Percentiles rank a stretch among this genome's conserved stretches.
Conservation (phyloP, 345 rosid genomes). For the Dipteronia dyeriana region DNA sequence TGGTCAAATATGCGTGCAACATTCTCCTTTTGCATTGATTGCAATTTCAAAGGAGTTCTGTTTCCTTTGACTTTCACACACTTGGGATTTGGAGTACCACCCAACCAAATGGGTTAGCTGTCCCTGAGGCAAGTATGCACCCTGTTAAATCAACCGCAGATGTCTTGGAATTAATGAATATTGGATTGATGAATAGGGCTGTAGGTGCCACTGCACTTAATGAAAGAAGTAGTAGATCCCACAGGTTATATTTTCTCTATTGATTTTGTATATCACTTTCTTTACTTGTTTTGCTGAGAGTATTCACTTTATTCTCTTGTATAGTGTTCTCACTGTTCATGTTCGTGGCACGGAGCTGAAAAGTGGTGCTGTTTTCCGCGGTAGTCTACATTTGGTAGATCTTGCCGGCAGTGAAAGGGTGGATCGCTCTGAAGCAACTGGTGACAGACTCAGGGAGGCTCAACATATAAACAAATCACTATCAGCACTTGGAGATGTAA, state of each 20-base stretch:
- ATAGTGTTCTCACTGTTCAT: constrained; percentile 94
- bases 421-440: constrained; percentile 95
- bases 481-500: constrained; percentile 95
- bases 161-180: constrained; percentile 83
- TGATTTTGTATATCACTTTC: constrained; percentile 11
- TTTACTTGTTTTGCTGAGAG: background rate
- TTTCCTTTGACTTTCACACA: constrained; percentile 82
- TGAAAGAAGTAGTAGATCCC: constrained; percentile 99
- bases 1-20: background rate
- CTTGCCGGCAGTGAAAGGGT: constrained; percentile 99
- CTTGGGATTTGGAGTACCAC: constrained; percentile 96
- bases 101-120: constrained; percentile 97
- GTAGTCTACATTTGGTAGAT: constrained; percentile 87
- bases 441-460: constrained; percentile 95
- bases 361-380: constrained; percentile 71
- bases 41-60: constrained; percentile 12
- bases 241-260: constrained; percentile 55
- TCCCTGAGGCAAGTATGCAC: constrained; percentile 96
- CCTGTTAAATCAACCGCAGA: constrained; percentile 75
- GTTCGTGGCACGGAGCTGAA: constrained; percentile 75
- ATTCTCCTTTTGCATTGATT: constrained; percentile 1
- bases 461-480: constrained; percentile 94
- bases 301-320: constrained; percentile 23
- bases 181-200: constrained; percentile 84
- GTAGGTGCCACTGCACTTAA: constrained; percentile 90